These are phyloP conservation scores for Panellus pusillus DNA, from an alignment of 768 basidiomycete genomes.

Conservation along the genomic window DNA sequence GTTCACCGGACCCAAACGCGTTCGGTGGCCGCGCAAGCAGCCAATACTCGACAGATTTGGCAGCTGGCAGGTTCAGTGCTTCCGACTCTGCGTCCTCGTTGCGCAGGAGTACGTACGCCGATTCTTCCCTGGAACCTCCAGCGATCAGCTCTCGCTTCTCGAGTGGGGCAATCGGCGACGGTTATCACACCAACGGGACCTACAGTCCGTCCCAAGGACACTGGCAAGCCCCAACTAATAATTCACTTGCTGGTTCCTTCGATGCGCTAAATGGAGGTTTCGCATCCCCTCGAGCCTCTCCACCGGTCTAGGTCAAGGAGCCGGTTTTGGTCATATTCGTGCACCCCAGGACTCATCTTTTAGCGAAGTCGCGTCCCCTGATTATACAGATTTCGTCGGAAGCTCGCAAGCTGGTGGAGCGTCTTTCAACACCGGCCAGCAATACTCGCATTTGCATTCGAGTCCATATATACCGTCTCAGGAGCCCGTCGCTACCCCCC, in stretches of 20 bases:
- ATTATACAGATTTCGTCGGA: slow-evolving; percentile 10
- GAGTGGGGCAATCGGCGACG: slow-evolving; percentile 18
- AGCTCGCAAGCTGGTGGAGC: slow-evolving; percentile 4
- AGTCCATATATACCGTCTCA: slow-evolving; percentile 15
- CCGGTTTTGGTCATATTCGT: slow-evolving; percentile 13
- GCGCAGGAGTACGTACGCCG: slow-evolving; percentile 41
- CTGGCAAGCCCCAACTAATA: slow-evolving; percentile 34
- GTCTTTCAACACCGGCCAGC: slow-evolving; percentile 16
- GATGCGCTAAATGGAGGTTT: slow-evolving; percentile 16
- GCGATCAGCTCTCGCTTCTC: slow-evolving; percentile 20
- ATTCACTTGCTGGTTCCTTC: slow-evolving; percentile 16
- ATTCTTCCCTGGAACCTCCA: slow-evolving; percentile 39
- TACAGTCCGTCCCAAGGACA: slow-evolving; percentile 35
- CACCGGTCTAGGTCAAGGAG: slow-evolving; percentile 9
- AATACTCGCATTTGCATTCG: slow-evolving; percentile 19
- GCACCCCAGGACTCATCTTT: slow-evolving; percentile 8
- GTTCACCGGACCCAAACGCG: slow-evolving; percentile 66
- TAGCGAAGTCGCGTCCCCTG: slow-evolving; percentile 5
- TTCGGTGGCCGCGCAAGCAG: slow-evolving; percentile 50
- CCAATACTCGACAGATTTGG: slow-evolving; percentile 39
- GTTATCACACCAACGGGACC: slow-evolving; percentile 35
- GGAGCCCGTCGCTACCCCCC: slow-evolving; percentile 6
- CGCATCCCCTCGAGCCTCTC: slow-evolving; percentile 9
- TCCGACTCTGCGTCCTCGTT: slow-evolving; percentile 29
- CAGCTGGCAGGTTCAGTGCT: slow-evolving; percentile 30